Percentiles rank a stretch among this genome's conserved stretches.
These are phyloP conservation scores for Sparassis latifolia DNA, from an alignment of 1,284 basidiomycete species.

Conservation along the genomic window DNA sequence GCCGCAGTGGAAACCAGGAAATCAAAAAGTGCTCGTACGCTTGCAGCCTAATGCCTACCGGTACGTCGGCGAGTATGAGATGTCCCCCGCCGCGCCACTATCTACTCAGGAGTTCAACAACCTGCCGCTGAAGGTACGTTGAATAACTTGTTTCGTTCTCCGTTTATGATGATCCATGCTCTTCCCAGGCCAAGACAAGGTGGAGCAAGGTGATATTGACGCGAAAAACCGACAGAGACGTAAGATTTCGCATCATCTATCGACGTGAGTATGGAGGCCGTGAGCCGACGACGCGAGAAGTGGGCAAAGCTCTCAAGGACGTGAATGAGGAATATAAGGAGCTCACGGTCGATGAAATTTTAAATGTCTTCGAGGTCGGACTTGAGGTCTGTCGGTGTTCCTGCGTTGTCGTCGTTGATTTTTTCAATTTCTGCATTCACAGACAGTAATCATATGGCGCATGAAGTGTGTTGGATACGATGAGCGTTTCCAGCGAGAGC, in stretches of 20 bases:
- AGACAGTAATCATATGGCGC: constrained; percentile 3
- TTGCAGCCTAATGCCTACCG: constrained; percentile 3
- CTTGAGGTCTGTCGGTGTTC: no score
- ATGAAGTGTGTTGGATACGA: background rate
- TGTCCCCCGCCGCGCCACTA: background rate
- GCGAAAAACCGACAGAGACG: background rate
- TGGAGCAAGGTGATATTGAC: background rate
- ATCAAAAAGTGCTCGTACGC: constrained; percentile 11
- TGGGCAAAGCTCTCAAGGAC: background rate
- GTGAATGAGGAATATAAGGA: background rate
- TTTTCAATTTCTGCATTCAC: no score
- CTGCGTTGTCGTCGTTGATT: no score
- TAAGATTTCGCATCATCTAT: background rate
- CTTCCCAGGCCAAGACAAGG: background rate
- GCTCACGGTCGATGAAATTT: no score
- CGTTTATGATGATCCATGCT: background rate
- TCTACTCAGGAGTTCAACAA: background rate
- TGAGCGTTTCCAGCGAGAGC: background rate
- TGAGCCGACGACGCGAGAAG: background rate
- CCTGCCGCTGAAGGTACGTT: background rate
- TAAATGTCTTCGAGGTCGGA: no score
- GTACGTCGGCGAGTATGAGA: constrained; percentile 19
- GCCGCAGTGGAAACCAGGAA: background rate
- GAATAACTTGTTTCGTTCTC: background rate
- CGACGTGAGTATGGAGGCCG: background rate